These are phyloP conservation scores for Myochromella boudieri DNA, from an alignment of 768 basidiomycete species.

Conservation along the genomic window DNA sequence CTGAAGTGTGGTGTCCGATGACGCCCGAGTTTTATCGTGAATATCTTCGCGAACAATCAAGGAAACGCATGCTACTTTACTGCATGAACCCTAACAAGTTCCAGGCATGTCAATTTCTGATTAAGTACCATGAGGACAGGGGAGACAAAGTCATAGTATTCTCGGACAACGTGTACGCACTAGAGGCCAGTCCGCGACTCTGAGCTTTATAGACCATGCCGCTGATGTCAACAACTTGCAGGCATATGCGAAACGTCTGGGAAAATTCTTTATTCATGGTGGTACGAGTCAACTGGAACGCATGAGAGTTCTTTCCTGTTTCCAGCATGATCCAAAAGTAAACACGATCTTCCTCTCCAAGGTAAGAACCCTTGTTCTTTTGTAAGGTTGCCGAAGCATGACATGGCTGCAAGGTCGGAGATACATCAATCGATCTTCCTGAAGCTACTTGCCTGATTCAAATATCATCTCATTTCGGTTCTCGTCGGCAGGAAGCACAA, in stretches of 20 bases:
- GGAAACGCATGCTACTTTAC: conserved; percentile 94
- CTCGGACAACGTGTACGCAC: conserved; percentile 95
- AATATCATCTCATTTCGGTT: conserved; percentile 98
- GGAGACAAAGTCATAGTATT: conserved; percentile 99
- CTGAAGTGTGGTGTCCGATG: conserved; percentile 99
- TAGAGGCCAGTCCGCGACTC: conserved; percentile 66
- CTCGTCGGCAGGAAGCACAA: conserved; percentile 96
- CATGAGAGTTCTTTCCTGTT: conserved; percentile 91
- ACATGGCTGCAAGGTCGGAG: conserved; percentile 70
- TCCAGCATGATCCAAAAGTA: conserved; percentile 92
- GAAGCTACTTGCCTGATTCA: conserved; percentile 99
- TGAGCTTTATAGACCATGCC: not conserved
- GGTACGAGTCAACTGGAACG: conserved; percentile 93
- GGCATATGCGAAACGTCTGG: conserved; percentile 92
- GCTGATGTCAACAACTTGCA: conserved; percentile 25
- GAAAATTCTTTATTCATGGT: conserved; percentile 95
- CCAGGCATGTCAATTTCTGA: conserved; percentile 97
- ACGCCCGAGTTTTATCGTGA: conserved; percentile 99
- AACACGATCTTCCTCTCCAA: conserved; percentile 99
- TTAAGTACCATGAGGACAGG: conserved; percentile 95
- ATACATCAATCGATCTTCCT: conserved; percentile 97
- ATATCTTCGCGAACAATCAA: conserved; percentile 88
- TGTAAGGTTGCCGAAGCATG: not conserved
- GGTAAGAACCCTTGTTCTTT: conserved; percentile 38
- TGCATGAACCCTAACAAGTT: conserved; percentile 99